Conservation (phyloP, 768 basidiomycete genomes). For the Lepiota venenata region DNA sequence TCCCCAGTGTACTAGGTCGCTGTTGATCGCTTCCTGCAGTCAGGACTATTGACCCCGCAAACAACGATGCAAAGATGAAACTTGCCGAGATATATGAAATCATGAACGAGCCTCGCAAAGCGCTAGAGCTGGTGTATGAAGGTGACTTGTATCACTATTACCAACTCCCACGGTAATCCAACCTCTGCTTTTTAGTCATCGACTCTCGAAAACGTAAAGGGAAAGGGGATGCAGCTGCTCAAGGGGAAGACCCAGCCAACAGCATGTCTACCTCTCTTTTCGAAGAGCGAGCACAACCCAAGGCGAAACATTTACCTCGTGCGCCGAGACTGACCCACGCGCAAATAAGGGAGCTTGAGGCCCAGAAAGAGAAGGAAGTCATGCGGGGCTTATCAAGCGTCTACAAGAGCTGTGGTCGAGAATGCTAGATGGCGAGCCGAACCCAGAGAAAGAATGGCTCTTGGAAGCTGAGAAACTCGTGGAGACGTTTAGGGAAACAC, state of each 20-base stretch:
- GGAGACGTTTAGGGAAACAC: constrained; percentile 86
- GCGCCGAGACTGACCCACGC: constrained; percentile 46
- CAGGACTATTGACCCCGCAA: constrained; percentile 64
- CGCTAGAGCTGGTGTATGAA: constrained; percentile 80
- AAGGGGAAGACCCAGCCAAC: constrained; percentile 16
- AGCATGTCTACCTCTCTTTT: constrained; percentile 51
- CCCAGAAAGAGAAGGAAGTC: constrained; percentile 63
- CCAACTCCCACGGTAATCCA: too few relatives aligned
- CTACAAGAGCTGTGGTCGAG: constrained; percentile 61
- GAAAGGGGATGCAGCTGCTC: constrained; percentile 13
- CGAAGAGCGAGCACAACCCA: constrained; percentile 46
- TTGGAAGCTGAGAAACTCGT: constrained; percentile 82
- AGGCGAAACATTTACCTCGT: constrained; percentile 29
- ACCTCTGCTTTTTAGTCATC: constrained; percentile 37
- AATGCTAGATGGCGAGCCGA: constrained; percentile 41
- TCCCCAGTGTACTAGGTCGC: neutral
- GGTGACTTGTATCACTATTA: constrained; percentile 38
- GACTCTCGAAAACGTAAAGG: constrained; percentile 55
- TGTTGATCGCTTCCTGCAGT: constrained; percentile 41
- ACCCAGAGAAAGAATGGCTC: constrained; percentile 72
- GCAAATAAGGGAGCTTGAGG: constrained; percentile 62
- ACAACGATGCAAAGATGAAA: constrained; percentile 85
- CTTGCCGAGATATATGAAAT: constrained; percentile 90
- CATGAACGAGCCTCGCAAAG: constrained; percentile 72
- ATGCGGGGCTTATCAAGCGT: constrained; percentile 51